Base-by-base conservation (phyloP, 306 rosid species). In the Mimosa bimucronata region DNA sequence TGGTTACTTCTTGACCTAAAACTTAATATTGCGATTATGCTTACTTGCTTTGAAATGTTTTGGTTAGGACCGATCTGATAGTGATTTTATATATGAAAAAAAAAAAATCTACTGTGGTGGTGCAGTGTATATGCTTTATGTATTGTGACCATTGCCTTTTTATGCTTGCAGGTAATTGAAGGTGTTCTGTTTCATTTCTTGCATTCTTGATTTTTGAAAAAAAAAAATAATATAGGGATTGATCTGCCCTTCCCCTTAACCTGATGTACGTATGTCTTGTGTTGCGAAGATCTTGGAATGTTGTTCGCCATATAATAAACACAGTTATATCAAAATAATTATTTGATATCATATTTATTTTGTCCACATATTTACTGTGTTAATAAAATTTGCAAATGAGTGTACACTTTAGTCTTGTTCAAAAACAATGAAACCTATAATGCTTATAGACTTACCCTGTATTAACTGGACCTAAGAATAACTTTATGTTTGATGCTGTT, bases 131-230 rank as follows among this genome's bases (percentile, higher is more conserved):
- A 34, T 46, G 53, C 53, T 46, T 46, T 3, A 46, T 46, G 6
- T 46, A 14, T 14, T 14, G 53, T 18, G 71, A 66, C 26, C 9
- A 13, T 1, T 6, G n/a, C 25, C 18, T 30, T 7, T 31, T 31
- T 16, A 31, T 65, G 6, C 5, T 65, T 34, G 45, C 71, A 66
- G 71, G 71, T 6, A 66, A 66, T 34, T 66, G 71, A 66, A 19
- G 45, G 26, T 18, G 14, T 66, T 66, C 45, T 64, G 15, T 11
- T 2, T 65, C 13, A 18, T 18, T 15, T 65, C 13, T 14, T 45
- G 50, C 50, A 11, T 45, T 15, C 50, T 45, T 45, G 3, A 2
- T 34, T 5, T 34, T 34, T 34, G 3, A 2, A 0, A 34, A 3
- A 34, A 34, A 34, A 34, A 34, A 34, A 2, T 2, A 34, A 34